Base-by-base conservation (phyloP, 768 basidiomycete species). In the Boletus barrowsii region DNA sequence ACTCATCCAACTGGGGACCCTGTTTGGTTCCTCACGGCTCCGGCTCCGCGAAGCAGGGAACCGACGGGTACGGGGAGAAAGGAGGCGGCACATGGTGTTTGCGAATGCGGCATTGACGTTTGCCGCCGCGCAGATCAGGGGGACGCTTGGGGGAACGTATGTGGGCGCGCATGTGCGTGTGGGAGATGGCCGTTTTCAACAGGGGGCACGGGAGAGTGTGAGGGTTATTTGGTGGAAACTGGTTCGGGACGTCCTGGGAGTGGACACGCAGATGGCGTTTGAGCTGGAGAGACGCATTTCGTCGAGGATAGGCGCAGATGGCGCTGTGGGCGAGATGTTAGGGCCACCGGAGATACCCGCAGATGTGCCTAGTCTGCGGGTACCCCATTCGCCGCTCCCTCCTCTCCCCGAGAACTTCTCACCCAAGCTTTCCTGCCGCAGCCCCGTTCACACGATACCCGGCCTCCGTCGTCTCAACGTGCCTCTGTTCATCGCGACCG, bases 21-120 rank as follows among this genome's bases (percentile, higher is more conserved):
- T 92, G 2, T 92, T 92, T 69, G 89, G 88, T 5, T 85, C 88
- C 1, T 83, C 83, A 3, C 80, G 91, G 10, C 71, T 92, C 3
- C 76, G 79, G 22, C 74, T 90, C 0, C 75, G 71, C 20, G 61
- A 73, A 29, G 59, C 62, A 10, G 61, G 62, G 14, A 78, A 82
- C 58, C 63, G 73, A 46, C 66, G 62, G 14, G 61, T 82, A 26
- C 81, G 83, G 3, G 65, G 72, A 7, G 60, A 68, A 17, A 73
- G 87, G 47, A 80, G 88, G 15, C 68, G 72, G 52, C 66, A 64
- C 40, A 90, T 92, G 87, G 69, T 75, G 9, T 80, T 85, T 63
- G 61, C 69, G 18, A 83, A 87, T 58, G 69, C 77, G 7, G 59
- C 70, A 11, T 72, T 91, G 22, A 65, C 72, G 20, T 51, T 56